Base-by-base conservation (phyloP, 2,329 filamentous ascomycete species). In the Pseudopyrenochaeta lycopersici region DNA sequence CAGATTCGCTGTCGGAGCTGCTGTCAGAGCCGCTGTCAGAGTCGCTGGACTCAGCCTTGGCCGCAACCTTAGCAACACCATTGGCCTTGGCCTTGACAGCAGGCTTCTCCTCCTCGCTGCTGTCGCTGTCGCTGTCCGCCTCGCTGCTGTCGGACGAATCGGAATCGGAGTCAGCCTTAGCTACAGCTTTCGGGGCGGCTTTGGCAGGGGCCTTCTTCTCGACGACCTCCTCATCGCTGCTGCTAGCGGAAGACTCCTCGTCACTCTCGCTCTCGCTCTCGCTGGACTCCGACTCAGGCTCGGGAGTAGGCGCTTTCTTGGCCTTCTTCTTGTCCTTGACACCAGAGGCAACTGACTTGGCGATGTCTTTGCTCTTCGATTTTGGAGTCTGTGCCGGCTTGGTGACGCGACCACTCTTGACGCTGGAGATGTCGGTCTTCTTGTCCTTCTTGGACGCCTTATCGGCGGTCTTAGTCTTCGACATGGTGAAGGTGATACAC, bases 371-470 rank as follows among this genome's bases (percentile, higher is more conserved):
- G 67, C 85, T 83, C 81, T 89, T 89, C 56, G 82, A 78, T 78
- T 87, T 88, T 72, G 86, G 78, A 62, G 83, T 84, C 75, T 89
- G 82, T 57, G 85, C 81, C 47, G 87, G 74, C 82, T 92, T 92
- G 79, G 84, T 85, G 68, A 90, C 82, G 62, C 85, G 84, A 64
- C 82, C 87, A 66, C 82, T 83, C 82, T 90, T 91, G 77, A 88
- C 86, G 65, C 78, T 72, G 68, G 79, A 76, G 75, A 86, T 83
- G 64, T 77, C 75, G 58, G 68, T 72, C 79, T 85, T 85, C 78
- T 85, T 85, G 73, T 88, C 83, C 81, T 89, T 90, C 72, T 75
- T 75, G 60, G 67, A 69, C 46, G 62, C 54, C 60, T 68, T 73
- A 60, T 68, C 69, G 62, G 59, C 44, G 21, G 65, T 46, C 64